These are phyloP conservation scores for Tirmania nivea DNA, from an alignment of 495 filamentous ascomycete genomes.

Conservation along the genomic window DNA sequence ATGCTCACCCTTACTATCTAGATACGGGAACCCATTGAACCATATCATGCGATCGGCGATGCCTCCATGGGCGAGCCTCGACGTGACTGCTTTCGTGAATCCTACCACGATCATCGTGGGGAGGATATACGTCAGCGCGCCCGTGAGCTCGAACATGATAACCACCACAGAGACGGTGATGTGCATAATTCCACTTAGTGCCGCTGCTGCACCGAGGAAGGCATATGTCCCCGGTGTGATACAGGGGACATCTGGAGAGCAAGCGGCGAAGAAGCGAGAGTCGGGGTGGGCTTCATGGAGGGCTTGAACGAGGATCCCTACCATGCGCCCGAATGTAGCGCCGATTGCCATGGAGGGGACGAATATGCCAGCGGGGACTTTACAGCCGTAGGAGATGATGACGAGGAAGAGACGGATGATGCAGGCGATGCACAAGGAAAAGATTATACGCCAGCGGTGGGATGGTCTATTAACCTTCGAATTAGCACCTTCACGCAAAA, in stretches of 20 bases:
- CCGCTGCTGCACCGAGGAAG: conserved; percentile 81
- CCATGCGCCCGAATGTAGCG: conserved; percentile 74
- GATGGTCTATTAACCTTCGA: conserved; percentile 14
- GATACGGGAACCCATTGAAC: conserved; percentile 95
- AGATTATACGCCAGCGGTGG: conserved; percentile 56
- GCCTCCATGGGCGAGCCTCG: conserved; percentile 65
- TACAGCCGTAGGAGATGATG: conserved; percentile 94
- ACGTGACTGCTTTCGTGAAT: conserved; percentile 82
- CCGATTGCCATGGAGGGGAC: conserved; percentile 97
- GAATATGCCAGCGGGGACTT: conserved; percentile 93
- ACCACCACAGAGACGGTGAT: conserved; percentile 91
- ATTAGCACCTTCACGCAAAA: too few relatives aligned
- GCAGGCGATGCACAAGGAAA: conserved; percentile 62
- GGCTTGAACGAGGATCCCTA: conserved; percentile 86
- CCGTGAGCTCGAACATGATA: conserved; percentile 96
- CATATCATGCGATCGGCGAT: conserved; percentile 98
- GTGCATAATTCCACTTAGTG: conserved; percentile 95
- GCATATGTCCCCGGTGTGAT: conserved; percentile 95
- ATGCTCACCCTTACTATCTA: conserved; percentile 97
- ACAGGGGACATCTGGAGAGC: conserved; percentile 78
- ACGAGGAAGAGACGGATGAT: conserved; percentile 63
- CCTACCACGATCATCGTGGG: conserved; percentile 98
- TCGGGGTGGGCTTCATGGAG: conserved; percentile 64
- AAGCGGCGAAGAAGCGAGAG: conserved; percentile 67
- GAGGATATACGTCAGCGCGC: conserved; percentile 83